Percentiles rank a stretch among this genome's conserved stretches.
Evolutionary conservation across 768 basidiomycete species (phyloP).

Genomic region (Suillus decipiens): DNA sequence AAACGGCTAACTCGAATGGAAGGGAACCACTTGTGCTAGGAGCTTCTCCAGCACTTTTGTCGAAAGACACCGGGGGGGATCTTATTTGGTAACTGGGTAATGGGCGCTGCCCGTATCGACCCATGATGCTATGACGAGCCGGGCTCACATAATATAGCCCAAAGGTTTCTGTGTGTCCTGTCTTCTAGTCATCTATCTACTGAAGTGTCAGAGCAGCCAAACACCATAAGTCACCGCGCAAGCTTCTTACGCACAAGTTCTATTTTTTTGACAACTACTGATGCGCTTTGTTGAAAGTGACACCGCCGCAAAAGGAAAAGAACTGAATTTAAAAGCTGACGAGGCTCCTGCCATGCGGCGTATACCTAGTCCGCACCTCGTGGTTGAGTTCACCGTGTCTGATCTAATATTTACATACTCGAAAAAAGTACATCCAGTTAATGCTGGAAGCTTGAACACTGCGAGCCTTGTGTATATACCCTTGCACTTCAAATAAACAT

Average conservation of each 20-base stretch:
- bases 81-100: slow-evolving; percentile 24
- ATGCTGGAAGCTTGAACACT: not conserved
- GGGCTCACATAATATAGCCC: not conserved
- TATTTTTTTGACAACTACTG: not conserved
- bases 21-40: slow-evolving; percentile 8
- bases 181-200: not conserved
- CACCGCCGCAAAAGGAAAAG: not conserved
- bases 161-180: not conserved
- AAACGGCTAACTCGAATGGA: slow-evolving; percentile 9
- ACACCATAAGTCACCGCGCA: not conserved
- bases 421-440: not conserved
- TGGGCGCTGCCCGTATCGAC: slow-evolving; percentile 13
- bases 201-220: not conserved
- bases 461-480: not conserved
- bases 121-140: not conserved
- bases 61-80: slow-evolving; percentile 8
- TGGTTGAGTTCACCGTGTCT: not conserved
- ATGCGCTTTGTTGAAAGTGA: not conserved
- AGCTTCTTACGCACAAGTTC: not conserved
- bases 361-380: not conserved
- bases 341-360: not conserved
- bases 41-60: slow-evolving; percentile 1
- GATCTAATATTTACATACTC: not conserved
- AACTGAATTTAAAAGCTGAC: not conserved
- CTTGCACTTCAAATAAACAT: not conserved